Base-by-base conservation (phyloP, 306 rosid species). In the Vigna mungo region DNA sequence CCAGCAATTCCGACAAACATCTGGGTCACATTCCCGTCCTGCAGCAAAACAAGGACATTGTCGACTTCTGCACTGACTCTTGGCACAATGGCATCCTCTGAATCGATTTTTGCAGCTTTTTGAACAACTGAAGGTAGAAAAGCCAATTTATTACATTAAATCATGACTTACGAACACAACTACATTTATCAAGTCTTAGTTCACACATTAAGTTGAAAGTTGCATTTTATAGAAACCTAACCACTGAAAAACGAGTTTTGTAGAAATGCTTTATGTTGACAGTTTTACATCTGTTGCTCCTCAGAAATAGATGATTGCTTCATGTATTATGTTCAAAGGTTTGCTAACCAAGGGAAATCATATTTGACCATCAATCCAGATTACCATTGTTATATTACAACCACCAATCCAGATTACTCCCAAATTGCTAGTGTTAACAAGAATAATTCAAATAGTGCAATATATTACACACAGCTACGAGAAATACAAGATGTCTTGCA, bases 21-120 rank as follows among this genome's bases (percentile, higher is more conserved):
- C 97, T 20, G 98, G 98, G 82, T 95, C 98, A 78, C 97, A 95
- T 87, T 95, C 98, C 13, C 97, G 97, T 60, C 95, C 97, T 66
- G 98, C 98, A 23, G 98, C 98, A 89, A 92, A 92, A 80, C 98
- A 95, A 59, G 98, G 98, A 81, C 98, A 95, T 74, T 95, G 97
- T 65, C 98, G 87, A 84, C 98, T 95, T 92, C 97, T 86, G 86
- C 98, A 95, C 75, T 95, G 97, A 86, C 98, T 90, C 86, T 90
- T 95, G 61, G 97, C 98, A 80, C 98, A 92, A 82, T 95, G 98
- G 72, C 98, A 95, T 82, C 98, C 98, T 87, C 98, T 85, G 82
- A 95, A 95, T 68, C 97, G 86, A 77, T 92, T 95, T 85, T 95
- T 95, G 93, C 98, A 95, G 87, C 97, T 92, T 86, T 95, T 95